Percentiles rank a stretch among this genome's conserved stretches.
Conservation (phyloP, 1,284 basidiomycete genomes). For the Marasmius oreades region DNA sequence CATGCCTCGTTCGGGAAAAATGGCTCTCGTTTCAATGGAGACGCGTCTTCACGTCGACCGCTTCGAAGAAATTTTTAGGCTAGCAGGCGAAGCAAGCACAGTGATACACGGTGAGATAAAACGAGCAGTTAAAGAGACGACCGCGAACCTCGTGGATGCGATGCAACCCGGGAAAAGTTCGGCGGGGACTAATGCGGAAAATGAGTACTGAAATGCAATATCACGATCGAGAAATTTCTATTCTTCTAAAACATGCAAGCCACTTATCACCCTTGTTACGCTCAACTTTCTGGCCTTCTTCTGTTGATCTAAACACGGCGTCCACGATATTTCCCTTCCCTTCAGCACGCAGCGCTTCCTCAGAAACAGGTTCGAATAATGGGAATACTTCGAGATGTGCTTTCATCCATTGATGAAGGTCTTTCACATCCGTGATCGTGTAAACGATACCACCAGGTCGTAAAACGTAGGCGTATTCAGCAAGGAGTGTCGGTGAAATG, state of each 20-base stretch:
- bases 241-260: conserved; percentile 78
- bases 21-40: conserved; percentile 91
- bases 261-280: conserved; percentile 89
- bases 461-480: conserved; percentile 92
- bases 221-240: conserved; percentile 37
- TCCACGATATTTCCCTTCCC: conserved; percentile 74
- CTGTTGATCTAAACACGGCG: conserved; percentile 83
- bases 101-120: conserved; percentile 88
- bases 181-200: conserved; percentile 28
- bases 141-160: conserved; percentile 55
- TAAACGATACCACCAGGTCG: conserved; percentile 92
- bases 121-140: conserved; percentile 63
- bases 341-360: conserved; percentile 69
- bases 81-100: conserved; percentile 76
- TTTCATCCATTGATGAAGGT: conserved; percentile 96
- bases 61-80: conserved; percentile 83
- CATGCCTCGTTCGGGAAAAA: conserved; percentile 79
- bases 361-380: conserved; percentile 79
- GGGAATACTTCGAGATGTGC: conserved; percentile 84
- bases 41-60: conserved; percentile 91
- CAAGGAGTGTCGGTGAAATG: conserved; percentile 91
- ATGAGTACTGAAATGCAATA: conserved; percentile 25
- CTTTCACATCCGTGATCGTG: conserved; percentile 96
- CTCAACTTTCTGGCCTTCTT: conserved; percentile 97
- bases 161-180: conserved; percentile 28